Evolutionary conservation across 176 grass and related monocot species (phyloP), one percentile per base, ranked within the genome.

Genomic region (Echinochloa phyllopogon): DNA sequence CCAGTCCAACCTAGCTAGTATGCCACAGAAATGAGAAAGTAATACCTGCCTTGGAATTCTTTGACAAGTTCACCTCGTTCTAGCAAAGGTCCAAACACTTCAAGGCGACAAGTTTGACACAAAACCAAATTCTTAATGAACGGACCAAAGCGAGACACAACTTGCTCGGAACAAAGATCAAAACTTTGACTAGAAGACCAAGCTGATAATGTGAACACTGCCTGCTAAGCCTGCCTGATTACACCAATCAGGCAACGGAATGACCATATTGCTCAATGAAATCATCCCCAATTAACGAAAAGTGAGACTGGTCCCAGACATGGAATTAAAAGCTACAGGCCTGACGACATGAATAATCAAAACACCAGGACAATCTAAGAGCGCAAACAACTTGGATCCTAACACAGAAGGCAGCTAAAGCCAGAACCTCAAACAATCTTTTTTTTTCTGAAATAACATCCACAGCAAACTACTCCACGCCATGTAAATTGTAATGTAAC

Each of bases 21-120:
- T 74, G 3, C 51, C 68, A 84, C 14, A 59, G 5, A 82, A 52
- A 20, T 18, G 29, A 84, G 61, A 84, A 59, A 40, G 24, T 69
- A 49, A 65, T 37, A 23, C 6, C 10, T 79, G 0, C 13, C 38
- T 55, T 2, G 2, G 40, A 79, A 88, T 23, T 53, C 80, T 8
- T 65, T 68, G 40, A 60, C 9, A 50, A 76, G 42, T 60, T 23
- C 23, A 64, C 8, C 6, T 63, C 45, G 17, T 39, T 24, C 53
- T 86, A 55, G 49, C n/a, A 20, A 43, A 13, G 64, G 48, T 48
- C 12, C 1, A 80, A 74, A 7, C 21, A 27, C 47, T 53, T 69
- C 2, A 41, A 76, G 42, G 66, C 3, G 6, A 82, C 29, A 69
- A 50, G 25, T 80, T 79, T 27, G 20, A n/a, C 23, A 16, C 18